Conservation (phyloP, 768 basidiomycete genomes). For the Pholiota molesta region DNA sequence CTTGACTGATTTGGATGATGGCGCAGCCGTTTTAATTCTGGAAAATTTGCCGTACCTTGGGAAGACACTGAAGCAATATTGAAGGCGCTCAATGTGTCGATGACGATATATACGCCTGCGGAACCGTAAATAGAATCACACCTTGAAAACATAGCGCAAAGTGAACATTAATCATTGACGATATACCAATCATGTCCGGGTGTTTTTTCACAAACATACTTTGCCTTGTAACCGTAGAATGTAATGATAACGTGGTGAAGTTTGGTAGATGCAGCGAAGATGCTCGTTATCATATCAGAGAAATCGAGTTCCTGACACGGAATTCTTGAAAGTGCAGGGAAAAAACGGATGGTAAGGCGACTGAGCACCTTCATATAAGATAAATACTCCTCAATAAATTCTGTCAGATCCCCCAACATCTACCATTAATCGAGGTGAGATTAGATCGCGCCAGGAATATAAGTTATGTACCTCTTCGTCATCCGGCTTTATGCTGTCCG, state of each 20-base stretch:
- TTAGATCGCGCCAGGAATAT: neutral
- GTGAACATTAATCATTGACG: constrained; percentile 19
- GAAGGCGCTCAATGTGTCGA: constrained; percentile 31
- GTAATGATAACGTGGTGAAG: constrained; percentile 24
- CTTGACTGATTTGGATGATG: neutral
- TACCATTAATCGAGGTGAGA: neutral
- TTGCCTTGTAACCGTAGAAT: constrained; percentile 23
- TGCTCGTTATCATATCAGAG: constrained; percentile 28
- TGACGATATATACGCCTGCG: constrained; percentile 36
- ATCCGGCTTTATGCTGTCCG: constrained; percentile 23
- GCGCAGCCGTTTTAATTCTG: constrained; percentile 44
- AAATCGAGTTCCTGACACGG: constrained; percentile 28
- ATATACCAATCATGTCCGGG: constrained; percentile 27
- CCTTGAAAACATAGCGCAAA: neutral
- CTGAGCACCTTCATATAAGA: constrained; percentile 18
- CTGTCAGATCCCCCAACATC: constrained; percentile 25
- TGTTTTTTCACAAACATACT: constrained; percentile 26
- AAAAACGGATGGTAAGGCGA: constrained; percentile 25
- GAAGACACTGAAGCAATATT: constrained; percentile 37
- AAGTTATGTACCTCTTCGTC: constrained; percentile 19
- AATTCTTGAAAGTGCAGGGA: constrained; percentile 19
- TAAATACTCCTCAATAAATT: constrained; percentile 27
- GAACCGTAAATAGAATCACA: neutral
- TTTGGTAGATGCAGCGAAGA: constrained; percentile 22
- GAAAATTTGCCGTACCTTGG: constrained; percentile 48